Conservation (phyloP, 805 yeast species). For the Yamadazyma olivae region DNA sequence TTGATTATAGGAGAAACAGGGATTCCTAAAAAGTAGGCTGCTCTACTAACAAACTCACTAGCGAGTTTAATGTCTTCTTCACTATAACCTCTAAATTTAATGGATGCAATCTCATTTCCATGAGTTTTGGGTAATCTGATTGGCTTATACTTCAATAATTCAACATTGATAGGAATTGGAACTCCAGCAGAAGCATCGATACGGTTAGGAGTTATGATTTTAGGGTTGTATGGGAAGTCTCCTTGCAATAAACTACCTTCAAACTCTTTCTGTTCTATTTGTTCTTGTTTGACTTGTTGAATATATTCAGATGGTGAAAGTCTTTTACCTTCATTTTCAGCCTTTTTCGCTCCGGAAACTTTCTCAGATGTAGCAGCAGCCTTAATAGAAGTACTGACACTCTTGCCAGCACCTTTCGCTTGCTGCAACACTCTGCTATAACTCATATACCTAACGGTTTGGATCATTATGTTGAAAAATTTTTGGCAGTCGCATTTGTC, state of each 20-base stretch:
- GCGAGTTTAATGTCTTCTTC: conserved; percentile 68
- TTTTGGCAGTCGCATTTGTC: no score
- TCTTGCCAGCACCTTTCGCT: neutral
- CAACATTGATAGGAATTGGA: conserved; percentile 84
- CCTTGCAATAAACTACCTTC: conserved; percentile 23
- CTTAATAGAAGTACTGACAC: neutral
- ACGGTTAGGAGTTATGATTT: conserved; percentile 20
- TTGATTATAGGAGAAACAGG: conserved; percentile 77
- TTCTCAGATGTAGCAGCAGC: neutral
- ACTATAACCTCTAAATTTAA: conserved; percentile 71
- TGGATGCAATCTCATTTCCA: conserved; percentile 75
- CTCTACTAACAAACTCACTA: conserved; percentile 83
- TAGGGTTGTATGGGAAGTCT: conserved; percentile 28
- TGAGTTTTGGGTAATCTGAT: conserved; percentile 61
- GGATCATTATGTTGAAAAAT: no score
- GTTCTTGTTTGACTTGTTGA: conserved; percentile 22
- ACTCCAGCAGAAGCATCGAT: conserved; percentile 22
- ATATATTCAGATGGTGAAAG: conserved; percentile 31
- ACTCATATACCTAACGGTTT: no score
- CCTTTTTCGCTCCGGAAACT: neutral
- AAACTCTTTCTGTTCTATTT: conserved; percentile 24
- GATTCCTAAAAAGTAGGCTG: conserved; percentile 85
- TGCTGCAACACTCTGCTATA: no score
- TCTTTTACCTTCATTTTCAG: neutral
- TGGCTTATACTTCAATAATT: conserved; percentile 79